A percentile compares a stretch with the other conserved stretches of the same genome.
Evolutionary conservation across 352 stramenopile species (phyloP).

Genomic region (Globisporangium nagaii): DNA sequence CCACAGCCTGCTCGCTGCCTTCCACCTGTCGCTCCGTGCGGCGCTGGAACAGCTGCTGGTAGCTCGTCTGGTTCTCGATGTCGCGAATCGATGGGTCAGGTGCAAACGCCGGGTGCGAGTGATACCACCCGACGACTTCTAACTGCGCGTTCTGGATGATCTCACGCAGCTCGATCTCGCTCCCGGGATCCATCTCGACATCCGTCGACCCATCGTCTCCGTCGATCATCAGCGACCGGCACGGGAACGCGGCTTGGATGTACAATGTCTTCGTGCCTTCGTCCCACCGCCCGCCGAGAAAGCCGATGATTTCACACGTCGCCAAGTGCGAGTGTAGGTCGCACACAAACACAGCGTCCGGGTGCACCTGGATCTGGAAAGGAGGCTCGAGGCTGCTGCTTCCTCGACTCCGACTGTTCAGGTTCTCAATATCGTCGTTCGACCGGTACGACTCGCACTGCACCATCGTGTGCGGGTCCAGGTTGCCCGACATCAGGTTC

Average conservation of each 20-base stretch:
- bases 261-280: slow-evolving; percentile 75
- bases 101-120: slow-evolving; percentile 92
- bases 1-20: slow-evolving; percentile 11
- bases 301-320: slow-evolving; percentile 93
- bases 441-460: slow-evolving; percentile 66
- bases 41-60: slow-evolving; percentile 89
- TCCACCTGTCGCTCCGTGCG: slow-evolving; percentile 12
- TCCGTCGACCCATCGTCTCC: slow-evolving; percentile 90
- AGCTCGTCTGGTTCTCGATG: slow-evolving; percentile 93
- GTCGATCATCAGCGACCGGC: slow-evolving; percentile 82
- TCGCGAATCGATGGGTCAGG: slow-evolving; percentile 91
- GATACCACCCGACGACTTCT: slow-evolving; percentile 94
- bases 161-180: slow-evolving; percentile 87
- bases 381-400: slow-evolving; percentile 52
- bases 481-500: slow-evolving; percentile 58
- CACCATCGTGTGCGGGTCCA: slow-evolving; percentile 86
- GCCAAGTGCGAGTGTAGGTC: slow-evolving; percentile 92
- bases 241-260: slow-evolving; percentile 92
- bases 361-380: slow-evolving; percentile 86
- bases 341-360: slow-evolving; percentile 87
- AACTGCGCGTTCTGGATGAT: slow-evolving; percentile 87
- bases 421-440: slow-evolving; percentile 24
- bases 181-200: slow-evolving; percentile 93
- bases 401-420: slow-evolving; percentile 41
- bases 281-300: slow-evolving; percentile 90